Evolutionary conservation across 2,329 filamentous ascomycete genomes (phyloP).

Genomic region (Neofusicoccum parvum): DNA sequence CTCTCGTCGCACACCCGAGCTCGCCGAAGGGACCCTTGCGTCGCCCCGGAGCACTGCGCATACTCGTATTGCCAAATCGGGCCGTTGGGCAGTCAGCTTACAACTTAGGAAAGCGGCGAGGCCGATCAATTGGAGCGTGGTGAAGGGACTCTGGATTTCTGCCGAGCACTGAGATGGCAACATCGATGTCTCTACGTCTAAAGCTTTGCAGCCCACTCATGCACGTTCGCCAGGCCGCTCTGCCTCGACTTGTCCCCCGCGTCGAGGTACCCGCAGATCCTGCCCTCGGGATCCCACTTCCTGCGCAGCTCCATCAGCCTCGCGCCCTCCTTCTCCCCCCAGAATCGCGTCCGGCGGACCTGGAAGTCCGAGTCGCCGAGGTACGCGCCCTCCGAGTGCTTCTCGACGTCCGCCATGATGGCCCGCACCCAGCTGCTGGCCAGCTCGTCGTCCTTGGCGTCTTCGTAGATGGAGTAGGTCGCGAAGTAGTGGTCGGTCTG

Average conservation of each 20-base stretch:
- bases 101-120: too few relatives aligned
- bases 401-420: slow-evolving; percentile 39
- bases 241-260: slow-evolving; percentile 46
- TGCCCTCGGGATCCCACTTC: slow-evolving; percentile 49
- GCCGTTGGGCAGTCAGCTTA: too few relatives aligned
- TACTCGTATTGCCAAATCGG: background rate
- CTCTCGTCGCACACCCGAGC: background rate
- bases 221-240: slow-evolving; percentile 38
- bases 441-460: slow-evolving; percentile 47
- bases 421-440: slow-evolving; percentile 50
- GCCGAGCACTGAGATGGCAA: too few relatives aligned
- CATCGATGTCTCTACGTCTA: background rate
- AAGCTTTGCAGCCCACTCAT: slow-evolving; percentile 14
- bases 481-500: slow-evolving; percentile 61
- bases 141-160: too few relatives aligned
- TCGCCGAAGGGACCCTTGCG: background rate
- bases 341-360: slow-evolving; percentile 50
- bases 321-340: slow-evolving; percentile 47
- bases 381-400: slow-evolving; percentile 53
- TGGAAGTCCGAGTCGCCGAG: slow-evolving; percentile 59
- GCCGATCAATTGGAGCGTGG: too few relatives aligned
- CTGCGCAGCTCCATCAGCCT: slow-evolving; percentile 48
- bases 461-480: slow-evolving; percentile 55
- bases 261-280: slow-evolving; percentile 51
- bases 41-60: background rate